A percentile compares a stretch with the other conserved stretches of the same genome.
Conservation (phyloP, 140 eudicot species). For the Oenanthe javanica region DNA sequence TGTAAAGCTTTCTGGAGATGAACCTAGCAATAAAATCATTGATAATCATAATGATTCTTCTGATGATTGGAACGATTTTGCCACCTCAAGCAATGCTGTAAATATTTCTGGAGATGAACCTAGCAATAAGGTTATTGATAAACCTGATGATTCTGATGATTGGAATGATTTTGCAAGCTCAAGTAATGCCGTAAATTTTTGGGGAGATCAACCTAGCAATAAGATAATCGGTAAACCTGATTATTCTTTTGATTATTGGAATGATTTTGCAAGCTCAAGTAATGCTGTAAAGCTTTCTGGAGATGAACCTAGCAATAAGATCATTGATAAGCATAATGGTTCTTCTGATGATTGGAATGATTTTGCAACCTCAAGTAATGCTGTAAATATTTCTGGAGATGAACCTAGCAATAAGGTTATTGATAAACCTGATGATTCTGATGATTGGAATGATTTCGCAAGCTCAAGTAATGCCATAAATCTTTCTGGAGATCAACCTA, state of each 20-base stretch:
- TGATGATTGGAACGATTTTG: conserved; percentile 42
- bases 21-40: conserved; percentile 9
- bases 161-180: conserved; percentile 52
- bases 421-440: conserved; percentile 24
- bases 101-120: conserved; percentile 11
- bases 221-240: conserved; percentile 9
- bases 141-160: conserved; percentile 28
- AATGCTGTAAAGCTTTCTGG: conserved; percentile 18
- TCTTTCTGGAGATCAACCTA: conserved; percentile 15
- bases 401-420: conserved; percentile 10
- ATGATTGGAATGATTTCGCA: conserved; percentile 43
- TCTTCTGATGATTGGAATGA: conserved; percentile 31
- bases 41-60: conserved; percentile 21
- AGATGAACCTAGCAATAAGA: conserved; percentile 8
- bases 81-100: conserved; percentile 39
- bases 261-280: conserved; percentile 49
- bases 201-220: conserved; percentile 10
- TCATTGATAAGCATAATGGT: conserved; percentile 16
- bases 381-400: conserved; percentile 15
- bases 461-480: conserved; percentile 34
- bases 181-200: conserved; percentile 21
- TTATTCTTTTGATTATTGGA: conserved; percentile 31
- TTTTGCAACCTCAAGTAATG: conserved; percentile 45
- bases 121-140: conserved; percentile 1
- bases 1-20: conserved; percentile 13